Evolutionary conservation across 2,329 filamentous ascomycete species (phyloP), one percentile per base, ranked within the genome.

Genomic region (Arthrobotrys pseudoclavata): DNA sequence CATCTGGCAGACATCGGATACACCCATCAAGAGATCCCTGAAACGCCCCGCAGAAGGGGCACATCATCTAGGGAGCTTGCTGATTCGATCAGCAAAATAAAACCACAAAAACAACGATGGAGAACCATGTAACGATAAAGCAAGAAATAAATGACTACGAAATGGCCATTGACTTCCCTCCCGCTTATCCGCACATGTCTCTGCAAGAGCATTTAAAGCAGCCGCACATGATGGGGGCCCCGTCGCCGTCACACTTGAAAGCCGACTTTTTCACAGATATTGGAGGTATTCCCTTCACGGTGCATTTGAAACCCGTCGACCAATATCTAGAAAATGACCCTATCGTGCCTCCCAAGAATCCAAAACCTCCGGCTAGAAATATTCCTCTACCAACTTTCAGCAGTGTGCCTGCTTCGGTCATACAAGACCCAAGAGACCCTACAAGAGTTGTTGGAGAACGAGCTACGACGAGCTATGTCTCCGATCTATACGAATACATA

Each of bases 401-500:
- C 53, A 62, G 52, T 42, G 31, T 76, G 37, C 67, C 74, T 26
- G 50, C 18, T 20, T 42, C 22, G n/a, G 31, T 77, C 52, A 42
- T 55, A 20, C 74, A 71, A 24, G 61, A 77, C 45, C 74, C 74
- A 9, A 55, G 18, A 10, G 74, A 77, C 47, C 74, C 37, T n/a
- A 68, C 47, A 5, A 66, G 37, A 10, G 67, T 77, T 3, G 67
- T 77, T 26, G 74, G 74, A 22, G 74, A 77, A 62, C 52, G 67
- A n/a, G 4, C 40, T 6, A 77, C 37, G 3, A 74, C 75, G 9
- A 72, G 61, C 31, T 62, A 79, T 42, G 75, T 74, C 20, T 69
- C 69, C n/a, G 69, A 79, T 5, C 55, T 79, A 3, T 74, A 79
- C 31, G 75, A 79, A 40, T 79, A 74, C 55, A 79, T 79, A n/a